Conservation (phyloP, 306 rosid genomes). For the Rosa chinensis region DNA sequence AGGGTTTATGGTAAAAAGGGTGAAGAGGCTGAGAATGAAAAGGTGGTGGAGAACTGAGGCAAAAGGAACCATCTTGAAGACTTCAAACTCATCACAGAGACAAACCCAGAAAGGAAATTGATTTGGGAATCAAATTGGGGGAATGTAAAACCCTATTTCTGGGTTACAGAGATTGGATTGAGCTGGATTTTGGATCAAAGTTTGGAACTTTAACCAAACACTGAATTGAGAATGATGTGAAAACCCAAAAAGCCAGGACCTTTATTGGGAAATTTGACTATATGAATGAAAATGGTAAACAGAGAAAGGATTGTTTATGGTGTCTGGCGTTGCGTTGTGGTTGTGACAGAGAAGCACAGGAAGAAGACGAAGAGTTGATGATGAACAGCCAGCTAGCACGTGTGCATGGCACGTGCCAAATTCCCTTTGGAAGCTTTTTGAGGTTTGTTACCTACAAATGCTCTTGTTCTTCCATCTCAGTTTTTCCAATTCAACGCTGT, state of each 20-base stretch:
- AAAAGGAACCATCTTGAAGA: constrained; percentile 54
- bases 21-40: constrained; percentile 19
- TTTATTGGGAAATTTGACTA: not conserved
- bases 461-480: not conserved
- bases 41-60: constrained; percentile 20
- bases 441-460: not conserved
- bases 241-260: not conserved
- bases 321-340: constrained; percentile 8
- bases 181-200: constrained; percentile 22
- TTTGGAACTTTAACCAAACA: not conserved
- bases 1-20: constrained; percentile 29
- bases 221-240: not conserved
- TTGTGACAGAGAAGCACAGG: constrained; percentile 11
- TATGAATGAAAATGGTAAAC: not conserved
- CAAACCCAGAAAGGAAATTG: constrained; percentile 5
- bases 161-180: not conserved
- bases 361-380: constrained; percentile 11
- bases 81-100: constrained; percentile 41
- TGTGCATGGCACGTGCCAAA: constrained; percentile 20
- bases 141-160: not conserved
- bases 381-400: not conserved
- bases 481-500: not conserved
- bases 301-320: not conserved
- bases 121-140: not conserved
- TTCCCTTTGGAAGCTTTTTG: not conserved